Base-by-base conservation (phyloP, 371 early-diverging fungal genomes). In the Mucor piriformis region DNA sequence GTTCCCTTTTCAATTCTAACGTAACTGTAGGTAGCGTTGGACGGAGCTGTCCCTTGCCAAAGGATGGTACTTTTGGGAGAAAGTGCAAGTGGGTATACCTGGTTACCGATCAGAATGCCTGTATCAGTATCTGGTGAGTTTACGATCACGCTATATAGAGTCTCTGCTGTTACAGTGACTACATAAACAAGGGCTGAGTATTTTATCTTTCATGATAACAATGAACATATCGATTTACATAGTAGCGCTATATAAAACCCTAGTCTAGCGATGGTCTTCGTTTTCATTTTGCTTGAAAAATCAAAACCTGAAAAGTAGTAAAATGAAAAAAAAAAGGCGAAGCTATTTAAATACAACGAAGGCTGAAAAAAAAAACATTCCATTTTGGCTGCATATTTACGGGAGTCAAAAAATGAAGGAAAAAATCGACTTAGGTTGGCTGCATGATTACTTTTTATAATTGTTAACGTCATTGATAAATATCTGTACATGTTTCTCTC, bases 21-120 rank as follows among this genome's bases (percentile, higher is more conserved):
- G 42, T 69, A 69, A 13, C 16, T 32, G 15, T 69, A 69, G 1
- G 54, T 25, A 15, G 7, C n/a, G 40, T 47, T 38, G n/a, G 49
- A 32, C 20, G 64, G 55, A 20, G 69, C 69, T 12, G 21, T 42
- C 2, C 54, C 64, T 57, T 58, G 61, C 29, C 49, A 54, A 3
- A 69, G 43, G 13, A 69, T 61, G 21, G 20, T 43, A 20, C 67
- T 61, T 3, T 50, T 11, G 12, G 10, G 15, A 6, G 61, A 54
- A 2, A 55, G 56, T 3, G 43, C 12, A 3, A 67, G 42, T 6
- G 23, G 12, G 32, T 62, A 61, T 5, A 51, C n/a, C 2, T 27
- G 24, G 10, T 52, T 54, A 29, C 46, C 49, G 7, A 67, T 25
- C 0, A 61, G 18, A 13, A 67, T 55, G n/a, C 54, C 66, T 2